Percentiles rank a stretch among this genome's conserved stretches.
phyloP scores from a whole-genome alignment of 768 basidiomycete species.

The Pleurotus salmoneostramineus region DNA sequence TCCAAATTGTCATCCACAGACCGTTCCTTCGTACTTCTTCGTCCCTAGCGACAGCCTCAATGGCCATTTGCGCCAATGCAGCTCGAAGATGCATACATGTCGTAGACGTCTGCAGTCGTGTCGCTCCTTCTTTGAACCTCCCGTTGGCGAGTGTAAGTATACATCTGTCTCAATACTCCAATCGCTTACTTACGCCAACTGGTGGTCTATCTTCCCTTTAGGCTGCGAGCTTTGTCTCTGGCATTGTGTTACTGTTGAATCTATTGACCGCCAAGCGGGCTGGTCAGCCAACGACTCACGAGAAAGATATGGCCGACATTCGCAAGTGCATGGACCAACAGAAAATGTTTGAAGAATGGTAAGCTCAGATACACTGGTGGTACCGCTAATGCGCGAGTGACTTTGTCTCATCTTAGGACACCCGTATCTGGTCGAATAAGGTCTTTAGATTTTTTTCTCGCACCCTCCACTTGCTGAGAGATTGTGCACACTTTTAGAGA shows the following conservation, averaged over 20 bases:
- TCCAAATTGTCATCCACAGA: conserved; percentile 73
- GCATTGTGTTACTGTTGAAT: conserved; percentile 57
- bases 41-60: conserved; percentile 52
- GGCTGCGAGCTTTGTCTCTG: conserved; percentile 32
- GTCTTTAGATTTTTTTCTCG: too few relatives aligned
- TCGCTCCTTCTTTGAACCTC: conserved; percentile 27
- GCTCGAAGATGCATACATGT: conserved; percentile 80
- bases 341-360: conserved; percentile 36
- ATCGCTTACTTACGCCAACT: conserved; percentile 6
- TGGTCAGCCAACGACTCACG: conserved; percentile 39
- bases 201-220: conserved; percentile 9
- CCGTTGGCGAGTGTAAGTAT: conserved; percentile 7
- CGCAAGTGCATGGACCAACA: conserved; percentile 54
- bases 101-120: conserved; percentile 50
- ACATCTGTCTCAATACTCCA: conserved; percentile 2
- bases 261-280: conserved; percentile 59
- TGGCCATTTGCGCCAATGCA: conserved; percentile 76
- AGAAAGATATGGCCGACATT: conserved; percentile 55
- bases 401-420: too few relatives aligned
- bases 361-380: conserved; percentile 5
- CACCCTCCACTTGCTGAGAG: too few relatives aligned
- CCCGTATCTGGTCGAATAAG: too few relatives aligned
- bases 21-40: conserved; percentile 63
- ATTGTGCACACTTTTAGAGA: too few relatives aligned
- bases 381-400: too few relatives aligned